Evolutionary conservation across 495 filamentous ascomycete species (phyloP), one percentile per base, ranked within the genome.

Genomic region (Wilcoxina mikolae): DNA sequence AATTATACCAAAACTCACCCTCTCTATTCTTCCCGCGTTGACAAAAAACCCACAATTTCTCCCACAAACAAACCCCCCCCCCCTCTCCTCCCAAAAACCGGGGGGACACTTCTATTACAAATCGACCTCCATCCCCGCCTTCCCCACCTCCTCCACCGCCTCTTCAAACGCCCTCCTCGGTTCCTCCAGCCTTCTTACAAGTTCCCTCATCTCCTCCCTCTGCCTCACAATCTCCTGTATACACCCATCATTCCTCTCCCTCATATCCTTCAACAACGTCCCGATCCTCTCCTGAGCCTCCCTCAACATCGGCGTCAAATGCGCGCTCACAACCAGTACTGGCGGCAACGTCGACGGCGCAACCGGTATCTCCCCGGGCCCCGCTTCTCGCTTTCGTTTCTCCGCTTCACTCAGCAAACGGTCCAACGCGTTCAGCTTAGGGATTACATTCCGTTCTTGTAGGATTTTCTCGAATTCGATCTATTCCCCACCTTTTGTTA

Each of bases 361-460:
- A 43, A 60, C 43, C 5, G 62, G 57, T 11, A 44, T 24, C 31
- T 56, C 57, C 9, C 50, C 25, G 4, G 57, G 53, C 18, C 29
- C 33, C 9, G 61, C 62, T 0, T 28, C 31, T 5, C 17, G 25
- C 11, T 12, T 48, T 12, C 54, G 31, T 23, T 57, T 51, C n/a
- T 58, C 71, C 2, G 86, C 90, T 39, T 87, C 87, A 20, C 67
- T 71, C 27, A 91, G 75, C 43, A 94, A 70, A 11, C 71, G 70
- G 68, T 98, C 90, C 50, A 95, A 72, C 60, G 82, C 80, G 72
- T 98, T 95, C 53, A 98, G 70, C 42, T 78, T 78, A 55, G 69
- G 58, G 2, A 95, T 76, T 0, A 89, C 88, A 47, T 79, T 70
- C 45, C 85, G 70, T 64, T 83, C 78, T 25, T 70, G 65, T 47